Evolutionary conservation across 2,329 filamentous ascomycete species (phyloP), one percentile per base, ranked within the genome.

Genomic region (Fusarium tanahbumbuense): DNA sequence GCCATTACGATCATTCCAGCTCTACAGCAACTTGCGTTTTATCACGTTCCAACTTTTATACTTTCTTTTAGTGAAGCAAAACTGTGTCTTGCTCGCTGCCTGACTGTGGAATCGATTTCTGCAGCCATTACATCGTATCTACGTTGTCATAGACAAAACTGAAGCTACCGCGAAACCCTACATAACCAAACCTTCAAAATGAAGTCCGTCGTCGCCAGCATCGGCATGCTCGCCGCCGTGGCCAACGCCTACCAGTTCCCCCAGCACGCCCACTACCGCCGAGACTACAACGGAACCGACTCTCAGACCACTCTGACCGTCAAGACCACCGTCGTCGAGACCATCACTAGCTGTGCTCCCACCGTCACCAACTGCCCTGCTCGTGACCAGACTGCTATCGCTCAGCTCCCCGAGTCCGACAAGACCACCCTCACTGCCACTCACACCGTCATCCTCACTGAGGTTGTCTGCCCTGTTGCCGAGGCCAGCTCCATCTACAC

Each of bases 301-400:
- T 57, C 70, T 58, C 62, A 76, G 71, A 83, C 81, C 56, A 83
- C 83, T 40, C 68, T 83, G 63, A 83, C 86, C 71, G 81, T 88
- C 80, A 83, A 84, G 81, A 80, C 83, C 76, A 88, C 86, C 62
- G 79, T 86, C 76, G 79, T 87, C 70, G 80, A 85, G 67, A 89
- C 87, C 78, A 82, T 89, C 79, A 88, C 83, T 73, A 87, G 85
- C 61, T 89, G 87, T 77, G 85, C 82, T 67, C 81, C 87, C 59
- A 86, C 84, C 60, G 83, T 88, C 76, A 87, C 86, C 78, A 81
- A 88, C 87, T 89, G 87, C 79, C 81, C 82, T 58, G 78, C 78
- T 65, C 66, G 66, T 56, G 74, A 76, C 61, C 48, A 76, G 66
- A 75, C 78, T 23, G 78, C 72, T 54, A 73, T 80, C 54, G 77